phyloP scores from a whole-genome alignment of 2,329 filamentous ascomycete species.

The Saccharata proteae region DNA sequence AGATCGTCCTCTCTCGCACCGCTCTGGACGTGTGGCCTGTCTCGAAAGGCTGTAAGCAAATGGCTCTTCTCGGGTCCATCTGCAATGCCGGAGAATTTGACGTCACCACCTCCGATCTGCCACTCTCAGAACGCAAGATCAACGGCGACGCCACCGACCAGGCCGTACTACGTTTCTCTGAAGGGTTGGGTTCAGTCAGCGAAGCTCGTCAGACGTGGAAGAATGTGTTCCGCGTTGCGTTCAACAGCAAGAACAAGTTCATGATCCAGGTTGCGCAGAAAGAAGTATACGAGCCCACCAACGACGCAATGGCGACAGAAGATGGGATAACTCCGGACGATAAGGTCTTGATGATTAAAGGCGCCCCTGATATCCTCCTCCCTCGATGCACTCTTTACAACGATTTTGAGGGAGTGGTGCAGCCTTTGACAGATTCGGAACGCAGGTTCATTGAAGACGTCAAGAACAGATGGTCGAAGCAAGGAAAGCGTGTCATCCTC shows the following conservation, averaged over 20 bases:
- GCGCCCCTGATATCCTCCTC: slow-evolving; percentile 63
- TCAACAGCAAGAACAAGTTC: slow-evolving; percentile 77
- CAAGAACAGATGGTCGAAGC: slow-evolving; percentile 57
- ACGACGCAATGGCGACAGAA: slow-evolving; percentile 19
- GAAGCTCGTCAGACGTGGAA: slow-evolving; percentile 52
- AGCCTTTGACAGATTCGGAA: slow-evolving; percentile 36
- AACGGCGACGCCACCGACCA: slow-evolving; percentile 68
- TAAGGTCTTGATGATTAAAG: slow-evolving; percentile 58
- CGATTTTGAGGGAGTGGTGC: slow-evolving; percentile 41
- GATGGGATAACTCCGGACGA: slow-evolving; percentile 10
- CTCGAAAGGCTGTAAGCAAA: slow-evolving; percentile 38
- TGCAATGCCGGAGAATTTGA: slow-evolving; percentile 71
- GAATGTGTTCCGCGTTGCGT: slow-evolving; percentile 48
- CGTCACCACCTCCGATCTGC: slow-evolving; percentile 46
- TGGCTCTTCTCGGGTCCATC: slow-evolving; percentile 50
- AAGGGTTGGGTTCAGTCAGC: slow-evolving; percentile 48
- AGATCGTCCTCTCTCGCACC: slow-evolving; percentile 5
- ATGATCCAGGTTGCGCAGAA: slow-evolving; percentile 48
- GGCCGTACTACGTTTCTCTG: slow-evolving; percentile 60
- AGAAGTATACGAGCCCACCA: slow-evolving; percentile 7
- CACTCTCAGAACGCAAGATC: slow-evolving; percentile 50
- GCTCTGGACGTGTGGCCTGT: slow-evolving; percentile 16
- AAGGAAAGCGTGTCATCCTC: slow-evolving; percentile 56
- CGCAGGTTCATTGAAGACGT: slow-evolving; percentile 40
- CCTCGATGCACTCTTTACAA: slow-evolving; percentile 48